Conservation (phyloP, 2,329 filamentous ascomycete genomes). For the Colletotrichum sp. region DNA sequence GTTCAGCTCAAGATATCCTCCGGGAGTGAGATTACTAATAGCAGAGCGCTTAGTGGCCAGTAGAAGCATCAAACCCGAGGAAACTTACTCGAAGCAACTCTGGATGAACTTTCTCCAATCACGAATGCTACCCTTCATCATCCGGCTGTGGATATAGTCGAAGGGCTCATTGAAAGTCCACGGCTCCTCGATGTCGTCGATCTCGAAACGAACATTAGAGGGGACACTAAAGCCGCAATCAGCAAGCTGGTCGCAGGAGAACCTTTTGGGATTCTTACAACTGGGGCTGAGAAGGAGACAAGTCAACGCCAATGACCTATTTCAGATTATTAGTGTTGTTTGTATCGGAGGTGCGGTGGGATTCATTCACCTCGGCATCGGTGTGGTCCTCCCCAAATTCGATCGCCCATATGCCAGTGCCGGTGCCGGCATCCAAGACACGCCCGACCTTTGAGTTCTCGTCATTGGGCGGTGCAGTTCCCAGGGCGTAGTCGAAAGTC, state of each 20-base stretch:
- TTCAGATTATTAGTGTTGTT: neutral
- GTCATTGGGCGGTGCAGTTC: neutral
- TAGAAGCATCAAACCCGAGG: neutral
- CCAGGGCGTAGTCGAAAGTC: neutral
- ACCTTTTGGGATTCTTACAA: neutral
- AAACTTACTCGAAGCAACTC: neutral
- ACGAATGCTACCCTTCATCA: constrained; percentile 55
- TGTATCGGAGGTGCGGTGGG: neutral
- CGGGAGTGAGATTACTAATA: neutral
- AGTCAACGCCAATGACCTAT: neutral
- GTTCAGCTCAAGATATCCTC: neutral
- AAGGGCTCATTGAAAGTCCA: constrained; percentile 56
- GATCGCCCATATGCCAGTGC: neutral
- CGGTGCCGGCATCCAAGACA: neutral
- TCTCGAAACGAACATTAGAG: constrained; percentile 10
- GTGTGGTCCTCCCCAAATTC: neutral
- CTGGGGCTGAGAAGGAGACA: neutral
- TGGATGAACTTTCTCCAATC: constrained; percentile 35
- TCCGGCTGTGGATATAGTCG: constrained; percentile 59
- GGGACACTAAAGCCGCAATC: neutral
- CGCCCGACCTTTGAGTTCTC: neutral
- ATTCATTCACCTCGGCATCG: neutral
- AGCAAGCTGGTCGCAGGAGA: neutral
- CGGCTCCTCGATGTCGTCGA: constrained; percentile 58
- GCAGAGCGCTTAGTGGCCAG: neutral